phyloP scores from a whole-genome alignment of 2,329 filamentous ascomycete species.

The Coleophoma cylindrospora region DNA sequence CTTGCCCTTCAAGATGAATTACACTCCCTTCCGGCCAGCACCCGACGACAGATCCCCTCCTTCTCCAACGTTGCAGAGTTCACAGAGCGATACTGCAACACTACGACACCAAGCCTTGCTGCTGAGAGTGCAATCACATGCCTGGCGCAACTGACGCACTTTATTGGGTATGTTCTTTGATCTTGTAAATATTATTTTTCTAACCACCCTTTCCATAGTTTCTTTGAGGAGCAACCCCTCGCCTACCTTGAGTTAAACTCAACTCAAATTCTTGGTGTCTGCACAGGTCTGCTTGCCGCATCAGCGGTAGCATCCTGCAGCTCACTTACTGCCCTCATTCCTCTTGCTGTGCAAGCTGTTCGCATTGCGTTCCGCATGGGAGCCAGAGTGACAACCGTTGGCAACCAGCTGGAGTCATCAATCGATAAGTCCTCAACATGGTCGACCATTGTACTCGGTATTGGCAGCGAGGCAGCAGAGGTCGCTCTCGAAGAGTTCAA shows the following conservation, averaged over 20 bases:
- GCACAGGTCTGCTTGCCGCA: conserved; percentile 27
- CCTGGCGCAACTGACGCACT: conserved; percentile 61
- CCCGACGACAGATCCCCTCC: conserved; percentile 52
- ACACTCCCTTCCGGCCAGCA: conserved; percentile 47
- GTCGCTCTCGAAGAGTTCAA: conserved; percentile 12
- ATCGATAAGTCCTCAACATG: conserved; percentile 9
- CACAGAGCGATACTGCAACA: conserved; percentile 57
- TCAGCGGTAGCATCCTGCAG: conserved; percentile 24
- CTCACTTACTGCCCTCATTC: conserved; percentile 23
- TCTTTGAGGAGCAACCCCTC: conserved; percentile 9
- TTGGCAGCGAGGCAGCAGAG: conserved; percentile 7
- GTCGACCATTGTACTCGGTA: conserved; percentile 14
- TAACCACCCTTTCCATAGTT: not conserved
- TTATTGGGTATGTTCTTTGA: conserved; percentile 52
- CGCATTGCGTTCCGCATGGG: conserved; percentile 26
- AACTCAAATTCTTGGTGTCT: conserved; percentile 29
- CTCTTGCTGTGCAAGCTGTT: conserved; percentile 24
- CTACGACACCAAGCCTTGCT: conserved; percentile 51
- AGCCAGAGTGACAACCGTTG: conserved; percentile 13
- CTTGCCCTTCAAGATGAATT: conserved; percentile 56
- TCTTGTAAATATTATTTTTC: not conserved
- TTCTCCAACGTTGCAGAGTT: conserved; percentile 60
- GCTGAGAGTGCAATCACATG: conserved; percentile 61
- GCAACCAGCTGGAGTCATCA: conserved; percentile 20
- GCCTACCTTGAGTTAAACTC: conserved; percentile 4